Conservation (phyloP, 148 eudicot species). For the Rhododendron vialii region DNA sequence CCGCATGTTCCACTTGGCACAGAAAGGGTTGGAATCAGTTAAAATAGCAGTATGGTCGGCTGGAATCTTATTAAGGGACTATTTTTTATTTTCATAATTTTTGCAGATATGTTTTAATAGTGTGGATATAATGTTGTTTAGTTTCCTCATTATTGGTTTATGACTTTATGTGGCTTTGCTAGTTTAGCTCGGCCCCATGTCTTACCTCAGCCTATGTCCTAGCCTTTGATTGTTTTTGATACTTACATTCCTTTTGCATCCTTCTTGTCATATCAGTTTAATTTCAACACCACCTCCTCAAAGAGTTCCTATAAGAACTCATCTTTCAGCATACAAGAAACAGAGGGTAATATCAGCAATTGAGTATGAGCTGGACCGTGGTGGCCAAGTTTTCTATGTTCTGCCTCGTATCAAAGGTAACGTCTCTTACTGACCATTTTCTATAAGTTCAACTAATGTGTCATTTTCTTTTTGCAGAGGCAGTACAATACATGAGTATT, state of each 20-base stretch:
- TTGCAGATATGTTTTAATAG: too few relatives aligned
- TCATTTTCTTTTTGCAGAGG: background rate
- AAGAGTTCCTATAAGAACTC: slow-evolving; percentile 95
- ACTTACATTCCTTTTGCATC: slow-evolving; percentile 4
- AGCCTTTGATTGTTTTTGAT: background rate
- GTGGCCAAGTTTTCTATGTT: slow-evolving; percentile 96
- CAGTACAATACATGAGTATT: background rate
- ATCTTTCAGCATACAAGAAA: slow-evolving; percentile 69
- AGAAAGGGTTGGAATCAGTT: background rate
- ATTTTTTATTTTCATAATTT: too few relatives aligned
- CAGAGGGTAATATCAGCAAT: slow-evolving; percentile 84
- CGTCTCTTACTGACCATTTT: background rate
- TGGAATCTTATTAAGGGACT: background rate
- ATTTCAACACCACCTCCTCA: slow-evolving; percentile 98
- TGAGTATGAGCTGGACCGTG: slow-evolving; percentile 86
- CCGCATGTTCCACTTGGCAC: background rate
- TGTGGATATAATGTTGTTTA: background rate
- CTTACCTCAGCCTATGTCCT: background rate
- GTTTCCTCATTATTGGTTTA: background rate
- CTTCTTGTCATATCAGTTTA: slow-evolving; percentile 45
- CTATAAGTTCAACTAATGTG: background rate
- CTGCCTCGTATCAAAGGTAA: slow-evolving; percentile 97
- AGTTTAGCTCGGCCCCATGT: background rate
- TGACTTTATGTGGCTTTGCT: background rate
- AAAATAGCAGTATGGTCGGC: background rate